Percentiles rank a stretch among this genome's conserved stretches.
Evolutionary conservation across 176 grass and related monocot genomes (phyloP).

Genomic region (Cenchrus purpureus): DNA sequence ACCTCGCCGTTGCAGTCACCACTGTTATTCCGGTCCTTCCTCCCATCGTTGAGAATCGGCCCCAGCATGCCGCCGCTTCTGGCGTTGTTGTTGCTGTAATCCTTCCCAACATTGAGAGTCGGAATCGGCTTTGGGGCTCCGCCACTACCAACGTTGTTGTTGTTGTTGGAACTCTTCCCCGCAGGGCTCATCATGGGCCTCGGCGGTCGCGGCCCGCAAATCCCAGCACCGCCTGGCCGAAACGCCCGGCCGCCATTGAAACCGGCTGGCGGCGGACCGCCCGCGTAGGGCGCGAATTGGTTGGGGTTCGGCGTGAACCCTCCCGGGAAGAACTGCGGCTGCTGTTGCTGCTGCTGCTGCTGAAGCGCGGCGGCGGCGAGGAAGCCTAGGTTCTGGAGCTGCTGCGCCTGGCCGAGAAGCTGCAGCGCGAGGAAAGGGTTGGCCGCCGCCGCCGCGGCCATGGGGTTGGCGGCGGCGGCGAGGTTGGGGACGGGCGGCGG

Average conservation of each 20-base stretch:
- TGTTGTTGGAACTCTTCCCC: constrained; percentile 12
- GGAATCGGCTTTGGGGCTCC: neutral
- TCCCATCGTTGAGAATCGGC: neutral
- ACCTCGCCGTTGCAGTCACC: constrained; percentile 31
- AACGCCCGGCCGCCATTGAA: constrained; percentile 43
- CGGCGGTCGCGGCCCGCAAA: constrained; percentile 23
- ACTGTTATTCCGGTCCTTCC: constrained; percentile 1
- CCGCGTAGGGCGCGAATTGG: constrained; percentile 40
- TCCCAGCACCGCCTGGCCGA: constrained; percentile 18
- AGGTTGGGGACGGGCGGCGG: constrained; percentile 39
- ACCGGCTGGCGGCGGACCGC: neutral
- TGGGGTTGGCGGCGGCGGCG: constrained; percentile 49
- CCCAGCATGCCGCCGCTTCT: neutral
- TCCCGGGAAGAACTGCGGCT: constrained; percentile 37
- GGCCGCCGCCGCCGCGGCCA: constrained; percentile 46
- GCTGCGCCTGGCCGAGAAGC: constrained; percentile 59
- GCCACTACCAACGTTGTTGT: neutral
- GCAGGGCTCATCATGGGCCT: constrained; percentile 27
- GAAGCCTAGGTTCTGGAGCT: constrained; percentile 59
- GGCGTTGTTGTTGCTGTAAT: neutral
- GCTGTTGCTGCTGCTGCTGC: constrained; percentile 32
- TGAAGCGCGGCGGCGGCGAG: constrained; percentile 49
- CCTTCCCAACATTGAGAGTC: neutral
- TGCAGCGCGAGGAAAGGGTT: constrained; percentile 61
- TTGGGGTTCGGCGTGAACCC: constrained; percentile 50